phyloP scores from a whole-genome alignment of 257 asterid genomes.

The Cruciata laevipes region DNA sequence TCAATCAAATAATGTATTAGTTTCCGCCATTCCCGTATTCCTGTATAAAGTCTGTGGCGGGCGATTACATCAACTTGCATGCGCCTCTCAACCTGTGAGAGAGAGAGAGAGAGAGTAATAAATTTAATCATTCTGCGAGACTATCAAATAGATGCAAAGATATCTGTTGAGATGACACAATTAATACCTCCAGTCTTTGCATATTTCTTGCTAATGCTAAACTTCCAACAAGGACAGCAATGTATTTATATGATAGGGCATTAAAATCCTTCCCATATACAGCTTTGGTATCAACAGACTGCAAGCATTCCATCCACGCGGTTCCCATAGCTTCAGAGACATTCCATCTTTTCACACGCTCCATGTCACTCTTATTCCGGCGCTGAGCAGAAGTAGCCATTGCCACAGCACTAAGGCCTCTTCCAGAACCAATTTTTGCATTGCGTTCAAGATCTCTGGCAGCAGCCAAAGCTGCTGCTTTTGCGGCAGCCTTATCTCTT shows the following conservation, averaged over 20 bases:
- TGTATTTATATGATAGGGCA: slow-evolving; percentile 83
- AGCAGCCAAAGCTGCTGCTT: slow-evolving; percentile 98
- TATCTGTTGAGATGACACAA: slow-evolving; percentile 12
- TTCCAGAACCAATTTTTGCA: slow-evolving; percentile 96
- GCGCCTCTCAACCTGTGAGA: slow-evolving; percentile 80
- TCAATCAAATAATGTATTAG: slow-evolving; percentile 84
- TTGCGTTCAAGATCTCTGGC: slow-evolving; percentile 98
- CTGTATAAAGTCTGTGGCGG: slow-evolving; percentile 64
- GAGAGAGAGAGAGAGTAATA: slow-evolving; percentile 17
- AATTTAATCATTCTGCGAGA: background rate
- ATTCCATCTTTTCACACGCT: slow-evolving; percentile 95
- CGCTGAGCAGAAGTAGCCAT: slow-evolving; percentile 98
- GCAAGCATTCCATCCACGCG: slow-evolving; percentile 97
- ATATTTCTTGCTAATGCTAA: slow-evolving; percentile 96
- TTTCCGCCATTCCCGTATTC: slow-evolving; percentile 98
- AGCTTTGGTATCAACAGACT: slow-evolving; percentile 84
- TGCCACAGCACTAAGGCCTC: slow-evolving; percentile 99
- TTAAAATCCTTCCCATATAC: slow-evolving; percentile 92
- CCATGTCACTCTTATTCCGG: slow-evolving; percentile 67
- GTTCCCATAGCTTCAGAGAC: slow-evolving; percentile 96
- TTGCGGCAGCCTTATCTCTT: slow-evolving; percentile 95
- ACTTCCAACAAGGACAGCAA: slow-evolving; percentile 96
- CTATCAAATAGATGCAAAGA: slow-evolving; percentile 12
- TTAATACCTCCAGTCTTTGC: slow-evolving; percentile 87
- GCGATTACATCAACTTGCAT: slow-evolving; percentile 71